Conservation (phyloP, 1,284 basidiomycete genomes). For the Cutaneotrichosporon cutaneum region DNA sequence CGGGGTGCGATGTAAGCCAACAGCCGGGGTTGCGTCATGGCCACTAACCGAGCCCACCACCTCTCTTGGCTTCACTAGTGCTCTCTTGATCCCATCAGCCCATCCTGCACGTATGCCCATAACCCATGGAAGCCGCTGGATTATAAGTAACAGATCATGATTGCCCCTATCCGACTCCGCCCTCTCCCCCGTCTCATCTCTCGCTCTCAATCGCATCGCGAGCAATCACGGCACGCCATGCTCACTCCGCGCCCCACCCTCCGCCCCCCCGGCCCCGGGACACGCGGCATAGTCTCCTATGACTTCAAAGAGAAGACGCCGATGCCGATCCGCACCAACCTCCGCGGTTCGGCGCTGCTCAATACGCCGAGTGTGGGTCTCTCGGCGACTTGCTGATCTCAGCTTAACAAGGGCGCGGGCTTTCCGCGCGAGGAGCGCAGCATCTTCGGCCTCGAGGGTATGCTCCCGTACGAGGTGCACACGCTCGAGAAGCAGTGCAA, state of each 20-base stretch:
- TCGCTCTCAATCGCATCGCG: no score
- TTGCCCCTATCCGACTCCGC: no score
- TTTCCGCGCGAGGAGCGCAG: conserved; percentile 68
- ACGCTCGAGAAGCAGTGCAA: conserved; percentile 68
- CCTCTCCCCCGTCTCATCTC: no score
- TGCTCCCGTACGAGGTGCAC: conserved; percentile 72
- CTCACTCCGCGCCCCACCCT: not conserved
- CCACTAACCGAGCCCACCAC: no score
- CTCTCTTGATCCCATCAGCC: no score
- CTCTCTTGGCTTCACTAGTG: no score
- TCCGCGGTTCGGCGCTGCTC: conserved; percentile 40
- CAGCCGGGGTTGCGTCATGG: no score
- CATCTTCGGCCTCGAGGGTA: conserved; percentile 71
- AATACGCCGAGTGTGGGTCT: conserved; percentile 44
- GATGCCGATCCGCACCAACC: conserved; percentile 34
- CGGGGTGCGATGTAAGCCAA: no score
- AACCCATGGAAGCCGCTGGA: no score
- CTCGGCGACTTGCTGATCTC: not conserved
- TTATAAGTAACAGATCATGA: no score
- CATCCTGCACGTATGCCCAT: no score
- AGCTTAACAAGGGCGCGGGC: conserved; percentile 61
- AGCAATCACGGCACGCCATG: no score
- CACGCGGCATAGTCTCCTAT: conserved; percentile 2
- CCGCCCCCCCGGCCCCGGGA: not conserved
- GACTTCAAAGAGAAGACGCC: conserved; percentile 34